Percentiles rank a stretch among this genome's conserved stretches.
Evolutionary conservation across 257 asterid genomes (phyloP).

Genomic region (Cruciata laevipes): DNA sequence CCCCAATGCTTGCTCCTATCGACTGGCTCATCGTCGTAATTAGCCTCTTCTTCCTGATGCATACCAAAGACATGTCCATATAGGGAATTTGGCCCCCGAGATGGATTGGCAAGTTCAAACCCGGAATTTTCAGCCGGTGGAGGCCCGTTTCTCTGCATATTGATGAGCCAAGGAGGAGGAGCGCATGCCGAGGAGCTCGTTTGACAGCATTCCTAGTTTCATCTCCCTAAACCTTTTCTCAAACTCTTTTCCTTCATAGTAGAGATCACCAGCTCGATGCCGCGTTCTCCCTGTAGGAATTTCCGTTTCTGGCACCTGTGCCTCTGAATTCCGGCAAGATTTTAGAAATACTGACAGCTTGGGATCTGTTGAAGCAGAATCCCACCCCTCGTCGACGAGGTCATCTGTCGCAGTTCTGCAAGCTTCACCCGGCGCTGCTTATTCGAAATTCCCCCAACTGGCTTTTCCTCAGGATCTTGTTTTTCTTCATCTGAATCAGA

Average conservation of each 20-base stretch:
- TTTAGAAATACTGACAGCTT: constrained; percentile 83
- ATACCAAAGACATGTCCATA: background rate
- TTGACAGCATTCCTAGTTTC: constrained; percentile 82
- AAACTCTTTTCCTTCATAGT: constrained; percentile 89
- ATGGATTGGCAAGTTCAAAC: constrained; percentile 97
- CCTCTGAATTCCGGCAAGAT: constrained; percentile 86
- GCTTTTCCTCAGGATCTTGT: constrained; percentile 64
- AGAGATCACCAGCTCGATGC: constrained; percentile 90
- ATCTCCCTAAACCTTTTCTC: constrained; percentile 91
- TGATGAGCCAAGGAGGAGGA: constrained; percentile 98
- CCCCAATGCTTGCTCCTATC: background rate
- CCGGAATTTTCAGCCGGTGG: constrained; percentile 97
- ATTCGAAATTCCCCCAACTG: constrained; percentile 75
- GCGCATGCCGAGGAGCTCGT: constrained; percentile 96
- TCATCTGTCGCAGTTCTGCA: background rate
- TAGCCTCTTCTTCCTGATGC: background rate
- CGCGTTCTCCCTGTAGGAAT: constrained; percentile 95
- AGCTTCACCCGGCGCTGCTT: constrained; percentile 29
- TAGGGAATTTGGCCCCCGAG: constrained; percentile 68
- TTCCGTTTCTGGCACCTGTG: constrained; percentile 98
- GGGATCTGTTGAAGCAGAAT: constrained; percentile 89
- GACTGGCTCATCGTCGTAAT: background rate
- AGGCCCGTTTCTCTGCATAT: constrained; percentile 99
- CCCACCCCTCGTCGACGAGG: constrained; percentile 41
- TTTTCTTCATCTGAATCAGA: constrained; percentile 88